Percentiles rank a stretch among this genome's conserved stretches.
Evolutionary conservation across 2,329 filamentous ascomycete genomes (phyloP).

Genomic region (Colletotrichum gigasporum): DNA sequence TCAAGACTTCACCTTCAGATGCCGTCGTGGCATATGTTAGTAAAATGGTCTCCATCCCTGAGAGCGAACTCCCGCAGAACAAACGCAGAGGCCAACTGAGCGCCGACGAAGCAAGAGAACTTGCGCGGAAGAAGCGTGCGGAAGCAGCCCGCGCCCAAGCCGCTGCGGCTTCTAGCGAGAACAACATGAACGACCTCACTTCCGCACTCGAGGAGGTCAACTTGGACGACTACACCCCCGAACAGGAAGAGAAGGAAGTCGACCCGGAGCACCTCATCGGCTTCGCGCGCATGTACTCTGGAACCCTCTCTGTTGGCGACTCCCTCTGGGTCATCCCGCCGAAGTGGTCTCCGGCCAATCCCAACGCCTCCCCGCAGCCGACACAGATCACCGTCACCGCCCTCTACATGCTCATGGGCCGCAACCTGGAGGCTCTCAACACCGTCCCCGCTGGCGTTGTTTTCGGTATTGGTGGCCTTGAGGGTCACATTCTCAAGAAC

Average conservation of each 20-base stretch:
- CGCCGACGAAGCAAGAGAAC: slow-evolving; percentile 88
- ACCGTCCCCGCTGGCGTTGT: slow-evolving; percentile 93
- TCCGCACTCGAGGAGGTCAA: slow-evolving; percentile 69
- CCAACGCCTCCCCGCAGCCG: slow-evolving; percentile 76
- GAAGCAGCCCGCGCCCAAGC: slow-evolving; percentile 86
- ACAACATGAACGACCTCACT: slow-evolving; percentile 65
- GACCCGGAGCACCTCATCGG: slow-evolving; percentile 92
- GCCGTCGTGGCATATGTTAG: slow-evolving; percentile 95
- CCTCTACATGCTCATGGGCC: slow-evolving; percentile 95
- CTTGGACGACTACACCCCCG: slow-evolving; percentile 61
- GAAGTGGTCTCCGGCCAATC: slow-evolving; percentile 87
- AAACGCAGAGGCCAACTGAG: slow-evolving; percentile 81
- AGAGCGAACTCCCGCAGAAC: slow-evolving; percentile 90
- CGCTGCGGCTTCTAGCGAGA: slow-evolving; percentile 52
- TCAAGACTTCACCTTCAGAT: slow-evolving; percentile 74
- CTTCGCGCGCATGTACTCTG: slow-evolving; percentile 93
- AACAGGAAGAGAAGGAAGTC: slow-evolving; percentile 64
- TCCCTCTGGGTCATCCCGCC: slow-evolving; percentile 90
- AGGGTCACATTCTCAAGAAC: slow-evolving; percentile 93
- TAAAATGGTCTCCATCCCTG: slow-evolving; percentile 96
- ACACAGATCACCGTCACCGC: slow-evolving; percentile 86
- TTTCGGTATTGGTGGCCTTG: slow-evolving; percentile 92
- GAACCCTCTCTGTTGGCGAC: slow-evolving; percentile 88
- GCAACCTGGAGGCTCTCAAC: slow-evolving; percentile 82
- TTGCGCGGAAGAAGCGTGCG: slow-evolving; percentile 87